Base-by-base conservation (phyloP, 805 yeast genomes). In the Metschnikowia baotianmanensis region DNA sequence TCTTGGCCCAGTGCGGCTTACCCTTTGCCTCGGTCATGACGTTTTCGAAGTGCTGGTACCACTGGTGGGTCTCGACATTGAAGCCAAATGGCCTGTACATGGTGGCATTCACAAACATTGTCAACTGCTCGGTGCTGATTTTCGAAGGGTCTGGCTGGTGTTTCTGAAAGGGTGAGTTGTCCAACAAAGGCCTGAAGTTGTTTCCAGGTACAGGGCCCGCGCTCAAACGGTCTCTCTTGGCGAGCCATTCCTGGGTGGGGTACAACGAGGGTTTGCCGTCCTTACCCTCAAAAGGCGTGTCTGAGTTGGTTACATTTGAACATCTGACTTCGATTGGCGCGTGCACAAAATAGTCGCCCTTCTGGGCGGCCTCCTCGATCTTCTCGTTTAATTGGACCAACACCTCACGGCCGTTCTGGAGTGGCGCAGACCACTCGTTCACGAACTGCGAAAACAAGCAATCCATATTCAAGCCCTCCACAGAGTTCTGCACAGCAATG, bases 1-100 rank as follows among this genome's bases (percentile, higher is more conserved):
- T 90, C 71, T 91, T 91, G 13, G 99, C 99, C 99, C 99, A 91
- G 62, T 91, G 99, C 2, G 99, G 99, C 60, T 82, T 86, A 31
- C 99, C 99, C 26, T 85, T 89, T 21, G 84, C 89, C 20, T 78
- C 80, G 36, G 72, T 74, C 72, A 90, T 70, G 1, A 87, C 77
- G 38, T 77, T 76, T 63, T 91, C 99, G 62, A 91, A 91, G n/a
- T 73, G 69, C 36, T 76, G 75, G 64, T 77, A 91, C 96, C 97
- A 91, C 50, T 78, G 74, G 33, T 77, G 79, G 25, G 88, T 80
- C 31, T 85, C 82, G 9, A 89, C 82, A 54, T 81, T 76, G 42
- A 77, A 75, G 25, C 77, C 74, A 63, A 91, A 91, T n/a, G 99
- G 99, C 62, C 97, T 76, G 63, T 90, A 91, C 80, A 91, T 86